Conservation (phyloP, 202 grass and related monocot species). For the Zoysia matrella region DNA sequence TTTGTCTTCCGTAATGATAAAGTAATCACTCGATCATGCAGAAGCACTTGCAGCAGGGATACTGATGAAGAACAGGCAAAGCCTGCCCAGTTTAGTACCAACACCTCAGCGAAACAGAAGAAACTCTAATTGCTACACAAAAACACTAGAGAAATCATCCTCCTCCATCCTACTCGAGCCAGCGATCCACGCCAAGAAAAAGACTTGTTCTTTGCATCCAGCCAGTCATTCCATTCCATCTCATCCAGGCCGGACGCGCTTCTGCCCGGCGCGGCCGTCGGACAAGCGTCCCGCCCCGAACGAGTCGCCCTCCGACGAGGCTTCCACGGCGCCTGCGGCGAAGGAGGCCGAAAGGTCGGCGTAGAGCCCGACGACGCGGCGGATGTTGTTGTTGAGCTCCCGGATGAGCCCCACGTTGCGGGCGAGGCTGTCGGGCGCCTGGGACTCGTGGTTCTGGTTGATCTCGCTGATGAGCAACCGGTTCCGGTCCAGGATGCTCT, state of each 20-base stretch:
- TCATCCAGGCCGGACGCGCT: constrained; percentile 55
- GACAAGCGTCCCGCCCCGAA: constrained; percentile 51
- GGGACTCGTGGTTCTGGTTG: constrained; percentile 68
- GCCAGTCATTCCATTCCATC: neutral
- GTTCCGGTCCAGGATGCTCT: constrained; percentile 78
- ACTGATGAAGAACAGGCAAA: constrained; percentile 3
- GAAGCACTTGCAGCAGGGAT: neutral
- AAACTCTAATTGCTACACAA: constrained; percentile 17
- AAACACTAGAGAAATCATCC: neutral
- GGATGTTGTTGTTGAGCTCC: constrained; percentile 93
- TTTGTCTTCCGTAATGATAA: constrained; percentile 18
- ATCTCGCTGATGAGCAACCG: constrained; percentile 80
- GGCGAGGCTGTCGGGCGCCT: constrained; percentile 44
- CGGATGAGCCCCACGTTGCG: constrained; percentile 79
- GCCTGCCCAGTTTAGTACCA: neutral
- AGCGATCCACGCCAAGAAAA: constrained; percentile 20
- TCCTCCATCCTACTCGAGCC: neutral
- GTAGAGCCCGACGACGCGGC: constrained; percentile 74
- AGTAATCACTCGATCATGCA: constrained; percentile 26
- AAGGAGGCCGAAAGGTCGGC: constrained; percentile 71
- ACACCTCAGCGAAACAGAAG: neutral
- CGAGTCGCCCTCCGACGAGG: constrained; percentile 68
- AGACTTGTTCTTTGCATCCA: neutral
- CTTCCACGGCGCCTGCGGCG: constrained; percentile 48
- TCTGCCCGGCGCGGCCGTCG: constrained; percentile 44